Evolutionary conservation across 129 eudicot genomes (phyloP).

Genomic region (Kitagawia praeruptora): DNA sequence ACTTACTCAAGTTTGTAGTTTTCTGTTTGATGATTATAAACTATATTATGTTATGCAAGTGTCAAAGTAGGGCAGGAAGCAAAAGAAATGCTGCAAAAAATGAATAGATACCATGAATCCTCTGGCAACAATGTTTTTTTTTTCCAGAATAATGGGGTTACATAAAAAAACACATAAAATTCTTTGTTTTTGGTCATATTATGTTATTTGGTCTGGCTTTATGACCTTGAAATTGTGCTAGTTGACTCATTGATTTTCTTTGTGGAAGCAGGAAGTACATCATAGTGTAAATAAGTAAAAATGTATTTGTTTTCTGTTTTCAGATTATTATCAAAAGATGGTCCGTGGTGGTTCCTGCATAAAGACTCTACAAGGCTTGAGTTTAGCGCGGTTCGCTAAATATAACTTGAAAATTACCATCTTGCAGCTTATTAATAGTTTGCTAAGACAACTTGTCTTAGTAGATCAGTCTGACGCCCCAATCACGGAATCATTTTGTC

Average conservation of each 20-base stretch:
- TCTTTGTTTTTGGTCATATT: neutral
- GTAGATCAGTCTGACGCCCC: neutral
- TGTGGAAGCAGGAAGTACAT: neutral
- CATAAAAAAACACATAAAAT: neutral
- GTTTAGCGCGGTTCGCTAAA: slow-evolving; percentile 18
- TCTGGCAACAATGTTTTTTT: neutral
- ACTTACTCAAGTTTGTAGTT: neutral
- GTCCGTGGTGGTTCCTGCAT: slow-evolving; percentile 73
- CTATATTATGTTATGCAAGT: neutral
- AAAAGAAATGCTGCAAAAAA: neutral
- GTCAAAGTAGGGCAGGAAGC: neutral
- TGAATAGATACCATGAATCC: neutral
- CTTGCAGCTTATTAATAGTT: neutral
- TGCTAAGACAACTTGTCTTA: neutral
- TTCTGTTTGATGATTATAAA: neutral
- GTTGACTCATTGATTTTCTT: neutral
- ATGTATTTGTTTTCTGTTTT: neutral
- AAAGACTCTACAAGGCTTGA: slow-evolving; percentile 22
- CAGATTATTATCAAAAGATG: slow-evolving; percentile 46
- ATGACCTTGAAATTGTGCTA: neutral
- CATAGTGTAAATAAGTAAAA: neutral
- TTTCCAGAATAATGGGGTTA: neutral
- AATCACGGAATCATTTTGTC: neutral
- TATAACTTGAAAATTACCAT: neutral
- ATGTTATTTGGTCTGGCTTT: neutral